Base-by-base conservation (phyloP, 1,139 yeast genomes). In the Saccharomyces hybrid region DNA sequence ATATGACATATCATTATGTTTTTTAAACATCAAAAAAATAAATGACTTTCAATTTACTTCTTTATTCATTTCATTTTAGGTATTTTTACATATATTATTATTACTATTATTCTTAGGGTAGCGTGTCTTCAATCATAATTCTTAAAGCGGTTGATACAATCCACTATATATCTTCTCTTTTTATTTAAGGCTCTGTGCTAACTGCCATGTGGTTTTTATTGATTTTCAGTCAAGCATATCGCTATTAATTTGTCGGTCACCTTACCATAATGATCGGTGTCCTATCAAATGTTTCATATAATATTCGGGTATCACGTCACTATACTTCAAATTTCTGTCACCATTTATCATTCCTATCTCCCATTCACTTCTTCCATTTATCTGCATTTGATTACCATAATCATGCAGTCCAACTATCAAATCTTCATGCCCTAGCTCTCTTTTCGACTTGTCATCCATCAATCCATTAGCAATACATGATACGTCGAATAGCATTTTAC, bases 401-500 rank as follows among this genome's bases (percentile, higher is more conserved):
- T 79, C 73, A 69, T 78, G 75, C 27, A 84, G 64, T 34, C 81
- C 78, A 69, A 80, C 75, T 44, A 85, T 83, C 59, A 85, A 69
- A 58, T 82, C 86, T 65, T 86, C 91, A 61, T 85, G 86, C 1
- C 89, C 90, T 57, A 79, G 67, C 50, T 59, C 54, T 47, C 57
- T 53, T 20, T 44, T 54, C 32, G 34, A 48, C 5, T 50, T 52
- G 5, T 59, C 53, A n/a, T 49, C 47, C 7, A 54, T 50, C 16
- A 52, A 13, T n/a, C 65, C 73, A 59, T 78, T 80, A 1, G 81
- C 78, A 4, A 88, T 74, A 54, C 80, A 77, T 4, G 96, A 90
- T 34, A 87, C 70, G 67, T 90, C 97, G 60, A 84, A 86, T 13
- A 90, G 70, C 7, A 90, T 88, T 63, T 88, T 86, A 3, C 97